Evolutionary conservation across 495 filamentous ascomycete species (phyloP).

Genomic region (Cudoniella acicularis): DNA sequence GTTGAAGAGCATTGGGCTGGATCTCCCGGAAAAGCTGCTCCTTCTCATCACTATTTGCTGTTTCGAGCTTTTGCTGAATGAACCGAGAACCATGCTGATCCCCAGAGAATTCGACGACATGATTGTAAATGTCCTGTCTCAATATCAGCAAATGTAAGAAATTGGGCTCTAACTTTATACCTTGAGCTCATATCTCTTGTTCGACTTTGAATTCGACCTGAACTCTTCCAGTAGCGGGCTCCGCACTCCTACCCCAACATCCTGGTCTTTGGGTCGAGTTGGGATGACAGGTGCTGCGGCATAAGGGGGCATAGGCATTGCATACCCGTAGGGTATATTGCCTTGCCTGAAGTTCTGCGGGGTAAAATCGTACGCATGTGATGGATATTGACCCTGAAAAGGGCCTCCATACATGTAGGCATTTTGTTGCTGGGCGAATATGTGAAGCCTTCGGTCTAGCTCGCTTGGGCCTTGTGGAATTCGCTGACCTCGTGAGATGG

Average conservation of each 20-base stretch:
- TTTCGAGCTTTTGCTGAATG: slow-evolving; percentile 92
- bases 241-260: slow-evolving; percentile 59
- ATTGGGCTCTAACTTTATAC: slow-evolving; percentile 34
- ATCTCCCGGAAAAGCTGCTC: slow-evolving; percentile 91
- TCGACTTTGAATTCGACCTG: slow-evolving; percentile 67
- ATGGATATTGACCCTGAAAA: slow-evolving; percentile 25
- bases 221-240: slow-evolving; percentile 80
- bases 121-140: slow-evolving; percentile 72
- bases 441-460: slow-evolving; percentile 22
- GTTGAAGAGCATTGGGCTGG: slow-evolving; percentile 70
- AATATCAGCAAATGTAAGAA: slow-evolving; percentile 1
- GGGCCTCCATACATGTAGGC: slow-evolving; percentile 12
- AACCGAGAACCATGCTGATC: slow-evolving; percentile 95
- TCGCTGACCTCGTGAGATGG: slow-evolving; percentile 20
- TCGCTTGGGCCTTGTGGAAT: slow-evolving; percentile 20
- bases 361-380: slow-evolving; percentile 34
- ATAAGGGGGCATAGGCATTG: slow-evolving; percentile 33
- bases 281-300: slow-evolving; percentile 32
- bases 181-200: slow-evolving; percentile 81
- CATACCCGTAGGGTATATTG: slow-evolving; percentile 29
- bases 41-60: slow-evolving; percentile 95
- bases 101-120: slow-evolving; percentile 92
- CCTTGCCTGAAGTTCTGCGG: slow-evolving; percentile 30
- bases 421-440: slow-evolving; percentile 36
- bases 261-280: slow-evolving; percentile 58